Conservation (phyloP, 352 stramenopile genomes). For the Pythium sp. region DNA sequence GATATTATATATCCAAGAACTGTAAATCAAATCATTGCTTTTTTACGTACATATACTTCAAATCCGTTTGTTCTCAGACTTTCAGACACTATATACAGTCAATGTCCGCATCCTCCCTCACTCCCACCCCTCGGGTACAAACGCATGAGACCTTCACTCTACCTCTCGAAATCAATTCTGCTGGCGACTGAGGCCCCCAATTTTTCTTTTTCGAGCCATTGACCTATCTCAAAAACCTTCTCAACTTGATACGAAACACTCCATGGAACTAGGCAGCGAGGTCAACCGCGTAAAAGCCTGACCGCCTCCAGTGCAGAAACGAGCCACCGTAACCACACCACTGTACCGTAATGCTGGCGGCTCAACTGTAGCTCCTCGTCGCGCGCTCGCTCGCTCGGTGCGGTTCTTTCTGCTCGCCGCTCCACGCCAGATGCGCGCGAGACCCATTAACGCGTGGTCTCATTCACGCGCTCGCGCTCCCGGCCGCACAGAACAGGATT, state of each 20-base stretch:
- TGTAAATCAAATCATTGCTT: too few relatives aligned
- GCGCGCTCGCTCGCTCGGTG: background rate
- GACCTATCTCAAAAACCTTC: background rate
- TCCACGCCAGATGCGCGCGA: background rate
- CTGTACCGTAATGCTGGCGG: background rate
- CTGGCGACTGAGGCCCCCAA: background rate
- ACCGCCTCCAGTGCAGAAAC: background rate
- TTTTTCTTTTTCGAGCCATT: background rate
- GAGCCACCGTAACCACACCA: background rate
- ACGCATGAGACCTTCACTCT: background rate
- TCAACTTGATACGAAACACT: background rate
- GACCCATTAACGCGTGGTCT: background rate
- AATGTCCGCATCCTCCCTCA: background rate
- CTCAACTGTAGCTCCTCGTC: background rate
- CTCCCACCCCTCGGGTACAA: background rate
- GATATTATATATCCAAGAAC: too few relatives aligned
- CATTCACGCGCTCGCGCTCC: background rate
- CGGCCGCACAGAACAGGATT: background rate
- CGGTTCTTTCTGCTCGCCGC: background rate
- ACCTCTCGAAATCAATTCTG: background rate
- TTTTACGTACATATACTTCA: background rate
- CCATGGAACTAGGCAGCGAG: background rate
- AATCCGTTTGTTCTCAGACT: background rate
- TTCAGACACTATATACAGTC: background rate
- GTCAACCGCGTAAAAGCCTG: background rate